Evolutionary conservation across 306 rosid genomes (phyloP).

Genomic region (Bauhinia variegata): DNA sequence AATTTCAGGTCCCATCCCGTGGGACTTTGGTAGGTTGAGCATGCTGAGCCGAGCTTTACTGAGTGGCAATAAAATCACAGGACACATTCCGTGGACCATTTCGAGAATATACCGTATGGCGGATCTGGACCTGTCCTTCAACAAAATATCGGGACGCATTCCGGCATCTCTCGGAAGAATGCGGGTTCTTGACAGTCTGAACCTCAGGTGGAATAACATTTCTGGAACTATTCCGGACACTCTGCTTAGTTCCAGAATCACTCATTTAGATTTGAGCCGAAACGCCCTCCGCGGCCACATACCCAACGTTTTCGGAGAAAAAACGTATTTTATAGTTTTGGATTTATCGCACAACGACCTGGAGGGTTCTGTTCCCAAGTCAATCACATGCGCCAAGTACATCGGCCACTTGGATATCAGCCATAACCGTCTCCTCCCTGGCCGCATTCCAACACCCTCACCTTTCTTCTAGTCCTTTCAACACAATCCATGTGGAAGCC

Average conservation of each 20-base stretch:
- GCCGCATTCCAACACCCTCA: slow-evolving; percentile 55
- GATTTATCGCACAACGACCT: slow-evolving; percentile 67
- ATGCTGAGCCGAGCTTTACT: slow-evolving; percentile 67
- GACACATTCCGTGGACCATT: slow-evolving; percentile 56
- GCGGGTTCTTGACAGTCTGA: slow-evolving; percentile 69
- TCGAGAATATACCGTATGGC: slow-evolving; percentile 61
- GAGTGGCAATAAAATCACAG: slow-evolving; percentile 62
- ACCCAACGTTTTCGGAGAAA: slow-evolving; percentile 54
- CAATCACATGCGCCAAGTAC: slow-evolving; percentile 49
- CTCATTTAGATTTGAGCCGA: slow-evolving; percentile 70
- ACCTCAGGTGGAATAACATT: slow-evolving; percentile 64
- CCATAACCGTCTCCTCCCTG: slow-evolving; percentile 69
- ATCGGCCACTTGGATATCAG: slow-evolving; percentile 78
- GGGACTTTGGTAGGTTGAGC: slow-evolving; percentile 44
- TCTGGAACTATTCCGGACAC: slow-evolving; percentile 60
- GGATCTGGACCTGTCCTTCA: slow-evolving; percentile 74
- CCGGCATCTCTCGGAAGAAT: slow-evolving; percentile 58
- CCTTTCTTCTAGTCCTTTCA: slow-evolving; percentile 59
- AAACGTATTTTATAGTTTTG: slow-evolving; percentile 70
- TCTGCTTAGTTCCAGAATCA: slow-evolving; percentile 56
- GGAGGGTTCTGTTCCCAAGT: slow-evolving; percentile 59
- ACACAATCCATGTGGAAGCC: slow-evolving; percentile 65
- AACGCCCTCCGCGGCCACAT: slow-evolving; percentile 54
- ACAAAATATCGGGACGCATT: slow-evolving; percentile 63
- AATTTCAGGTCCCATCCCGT: slow-evolving; percentile 61